Evolutionary conservation across 345 rosid species (phyloP).

Genomic region (Carallia brachiata): DNA sequence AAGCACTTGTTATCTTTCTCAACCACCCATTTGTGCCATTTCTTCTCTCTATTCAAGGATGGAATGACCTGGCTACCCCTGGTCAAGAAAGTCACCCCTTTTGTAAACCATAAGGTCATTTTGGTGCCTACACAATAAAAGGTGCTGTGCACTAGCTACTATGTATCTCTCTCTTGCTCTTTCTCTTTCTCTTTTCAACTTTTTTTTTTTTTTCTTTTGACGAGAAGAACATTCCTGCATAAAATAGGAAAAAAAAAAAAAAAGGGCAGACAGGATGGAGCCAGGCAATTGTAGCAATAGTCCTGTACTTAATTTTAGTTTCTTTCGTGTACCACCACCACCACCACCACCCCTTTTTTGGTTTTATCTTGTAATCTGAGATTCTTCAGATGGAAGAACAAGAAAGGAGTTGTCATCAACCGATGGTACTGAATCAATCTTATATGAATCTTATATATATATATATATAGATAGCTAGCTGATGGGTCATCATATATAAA

Average conservation of each 20-base stretch:
- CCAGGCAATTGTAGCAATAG: slow-evolving; percentile 49
- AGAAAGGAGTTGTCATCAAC: not conserved
- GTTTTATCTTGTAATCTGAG: not conserved
- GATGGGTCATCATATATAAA: too few species aligned
- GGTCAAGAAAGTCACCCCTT: not conserved
- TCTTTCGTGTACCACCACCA: not conserved
- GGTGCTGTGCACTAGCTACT: slow-evolving; percentile 15
- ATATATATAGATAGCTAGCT: too few species aligned
- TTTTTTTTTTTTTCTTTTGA: not conserved
- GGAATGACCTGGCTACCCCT: slow-evolving; percentile 24
- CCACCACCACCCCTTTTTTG: not conserved
- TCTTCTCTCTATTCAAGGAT: not conserved
- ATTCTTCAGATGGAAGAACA: not conserved
- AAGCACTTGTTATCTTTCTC: slow-evolving; percentile 49
- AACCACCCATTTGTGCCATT: slow-evolving; percentile 43
- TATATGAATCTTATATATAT: too few species aligned
- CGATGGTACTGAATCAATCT: not conserved
- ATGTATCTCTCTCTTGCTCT: slow-evolving; percentile 8
- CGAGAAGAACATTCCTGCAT: slow-evolving; percentile 22
- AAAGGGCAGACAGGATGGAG: slow-evolving; percentile 67
- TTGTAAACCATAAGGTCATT: slow-evolving; percentile 19
- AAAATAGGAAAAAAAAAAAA: slow-evolving; percentile 6
- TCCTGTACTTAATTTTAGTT: not conserved
- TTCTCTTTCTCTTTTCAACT: not conserved
- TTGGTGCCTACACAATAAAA: slow-evolving; percentile 7